Evolutionary conservation across 2,329 filamentous ascomycete genomes (phyloP), one percentile per base, ranked within the genome.

Genomic region (Ascocoryne sarcoides): DNA sequence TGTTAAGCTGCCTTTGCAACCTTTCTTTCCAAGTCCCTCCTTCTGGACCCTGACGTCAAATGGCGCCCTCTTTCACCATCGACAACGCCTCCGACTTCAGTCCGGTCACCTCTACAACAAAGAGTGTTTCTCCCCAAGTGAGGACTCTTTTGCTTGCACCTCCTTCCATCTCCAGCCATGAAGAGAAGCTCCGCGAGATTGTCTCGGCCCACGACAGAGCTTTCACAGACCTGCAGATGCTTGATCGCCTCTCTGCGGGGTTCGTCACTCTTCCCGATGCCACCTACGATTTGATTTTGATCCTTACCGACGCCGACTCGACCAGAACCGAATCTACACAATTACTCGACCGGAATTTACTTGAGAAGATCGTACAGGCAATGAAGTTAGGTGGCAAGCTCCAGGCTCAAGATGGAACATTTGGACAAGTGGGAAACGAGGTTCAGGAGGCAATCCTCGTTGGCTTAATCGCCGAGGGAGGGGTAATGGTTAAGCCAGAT

Each of bases 171-270:
- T 82, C 92, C 51, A 78, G 86, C 40, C 83, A 94, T 63, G 85
- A 89, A 52, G 81, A 86, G 51, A 79, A 79, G 55, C 73, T 96
- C 50, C 75, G 78, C 49, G 67, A 69, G 51, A 70, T 92, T 47
- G 76, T 94, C 56, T 70, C 78, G 44, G 69, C 77, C 42, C 79
- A 86, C 66, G 79, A 92, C 62, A 82, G 87, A 58, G 67, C 73
- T 48, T 69, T 74, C 33, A 90, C 88, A 47, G 92, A 98, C 60
- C 72, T 98, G 39, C 92, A 96, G 64, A 98, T 98, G 92, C 83
- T 98, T 46, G 92, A 98, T 66, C 86, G 92, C 37, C 75, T 98
- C 30, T 79, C 84, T 2, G 76, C 84, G 26, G 87, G 87, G 46
- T 71, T 95, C 28, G 85, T 92, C 42, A 69, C 79, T 5, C 78